Percentiles rank a stretch among this genome's conserved stretches.
These are phyloP conservation scores for Plasmodium berghei DNA, from an alignment of 169 alveolate species.

Conservation along the genomic window DNA sequence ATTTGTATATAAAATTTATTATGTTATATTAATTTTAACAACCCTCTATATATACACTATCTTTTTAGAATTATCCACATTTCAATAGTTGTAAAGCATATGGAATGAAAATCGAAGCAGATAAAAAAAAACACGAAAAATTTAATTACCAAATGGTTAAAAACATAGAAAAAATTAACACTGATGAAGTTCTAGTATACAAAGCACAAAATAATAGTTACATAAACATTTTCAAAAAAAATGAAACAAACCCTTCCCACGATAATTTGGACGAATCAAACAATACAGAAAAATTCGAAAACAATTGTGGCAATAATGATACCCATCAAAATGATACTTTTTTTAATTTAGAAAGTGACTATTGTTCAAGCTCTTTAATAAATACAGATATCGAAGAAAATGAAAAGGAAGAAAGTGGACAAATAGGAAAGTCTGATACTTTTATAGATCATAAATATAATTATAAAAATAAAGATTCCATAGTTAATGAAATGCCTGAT, in stretches of 20 bases:
- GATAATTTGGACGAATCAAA: too few relatives aligned
- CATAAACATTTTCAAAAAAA: too few relatives aligned
- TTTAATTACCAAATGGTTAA: conserved; percentile 22
- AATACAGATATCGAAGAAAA: conserved; percentile 35
- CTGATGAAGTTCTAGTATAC: conserved; percentile 27
- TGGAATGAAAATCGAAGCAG: conserved; percentile 78
- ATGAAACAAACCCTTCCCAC: too few relatives aligned
- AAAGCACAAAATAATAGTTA: conserved; percentile 20
- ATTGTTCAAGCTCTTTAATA: conserved; percentile 51
- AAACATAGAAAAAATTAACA: conserved; percentile 28
- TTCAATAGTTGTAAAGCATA: conserved; percentile 65
- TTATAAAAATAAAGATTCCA: not conserved
- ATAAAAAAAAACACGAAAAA: conserved; percentile 45
- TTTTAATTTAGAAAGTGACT: conserved; percentile 67
- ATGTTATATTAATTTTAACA: not conserved
- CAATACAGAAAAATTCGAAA: too few relatives aligned
- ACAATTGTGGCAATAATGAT: too few relatives aligned
- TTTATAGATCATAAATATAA: not conserved
- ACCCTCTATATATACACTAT: not conserved
- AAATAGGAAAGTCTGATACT: not conserved
- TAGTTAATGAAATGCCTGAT: not conserved
- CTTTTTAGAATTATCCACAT: conserved; percentile 38
- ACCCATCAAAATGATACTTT: conserved; percentile 3
- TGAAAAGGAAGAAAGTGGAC: not conserved
- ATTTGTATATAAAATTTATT: not conserved